Conservation (phyloP, 1,284 basidiomycete species). For the Ganoderma lingzhi region DNA sequence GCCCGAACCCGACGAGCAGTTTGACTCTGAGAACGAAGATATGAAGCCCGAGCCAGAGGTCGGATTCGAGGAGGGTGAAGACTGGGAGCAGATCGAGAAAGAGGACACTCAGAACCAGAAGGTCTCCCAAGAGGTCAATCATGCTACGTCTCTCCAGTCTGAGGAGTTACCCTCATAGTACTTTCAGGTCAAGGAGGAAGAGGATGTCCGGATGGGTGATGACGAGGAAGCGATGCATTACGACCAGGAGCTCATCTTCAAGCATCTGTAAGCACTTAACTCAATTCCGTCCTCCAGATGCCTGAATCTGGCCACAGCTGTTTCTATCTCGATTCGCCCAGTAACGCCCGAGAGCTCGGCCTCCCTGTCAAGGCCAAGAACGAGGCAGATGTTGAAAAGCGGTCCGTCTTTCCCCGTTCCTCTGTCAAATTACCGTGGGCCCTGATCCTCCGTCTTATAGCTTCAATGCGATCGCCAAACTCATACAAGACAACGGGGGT, state of each 20-base stretch:
- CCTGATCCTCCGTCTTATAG: slow-evolving; percentile 48
- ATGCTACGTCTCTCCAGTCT: no score
- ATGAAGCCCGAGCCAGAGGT: slow-evolving; percentile 35
- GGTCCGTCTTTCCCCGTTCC: slow-evolving; percentile 47
- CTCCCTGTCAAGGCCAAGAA: slow-evolving; percentile 66
- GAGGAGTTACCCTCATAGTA: not conserved
- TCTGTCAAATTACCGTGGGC: slow-evolving; percentile 13
- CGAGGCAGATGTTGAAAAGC: slow-evolving; percentile 57
- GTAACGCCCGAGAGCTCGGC: slow-evolving; percentile 72
- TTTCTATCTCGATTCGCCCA: slow-evolving; percentile 88
- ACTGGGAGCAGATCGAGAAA: slow-evolving; percentile 29
- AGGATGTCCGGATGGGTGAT: slow-evolving; percentile 66
- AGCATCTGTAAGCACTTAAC: slow-evolving; percentile 68
- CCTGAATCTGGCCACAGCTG: slow-evolving; percentile 52
- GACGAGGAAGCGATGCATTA: slow-evolving; percentile 73
- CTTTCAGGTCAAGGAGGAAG: slow-evolving; percentile 21
- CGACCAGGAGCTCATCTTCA: slow-evolving; percentile 80
- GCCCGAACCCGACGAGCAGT: slow-evolving; percentile 66
- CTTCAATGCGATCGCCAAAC: slow-evolving; percentile 57
- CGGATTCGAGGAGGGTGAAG: slow-evolving; percentile 25
- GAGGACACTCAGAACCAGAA: slow-evolving; percentile 5
- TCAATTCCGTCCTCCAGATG: not conserved
- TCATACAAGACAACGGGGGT: slow-evolving; percentile 77
- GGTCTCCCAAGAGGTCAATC: slow-evolving; percentile 13
- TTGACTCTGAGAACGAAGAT: slow-evolving; percentile 51